These are phyloP conservation scores for Dacryopinax primogenitus DNA, from an alignment of 768 basidiomycete species.

Conservation along the genomic window DNA sequence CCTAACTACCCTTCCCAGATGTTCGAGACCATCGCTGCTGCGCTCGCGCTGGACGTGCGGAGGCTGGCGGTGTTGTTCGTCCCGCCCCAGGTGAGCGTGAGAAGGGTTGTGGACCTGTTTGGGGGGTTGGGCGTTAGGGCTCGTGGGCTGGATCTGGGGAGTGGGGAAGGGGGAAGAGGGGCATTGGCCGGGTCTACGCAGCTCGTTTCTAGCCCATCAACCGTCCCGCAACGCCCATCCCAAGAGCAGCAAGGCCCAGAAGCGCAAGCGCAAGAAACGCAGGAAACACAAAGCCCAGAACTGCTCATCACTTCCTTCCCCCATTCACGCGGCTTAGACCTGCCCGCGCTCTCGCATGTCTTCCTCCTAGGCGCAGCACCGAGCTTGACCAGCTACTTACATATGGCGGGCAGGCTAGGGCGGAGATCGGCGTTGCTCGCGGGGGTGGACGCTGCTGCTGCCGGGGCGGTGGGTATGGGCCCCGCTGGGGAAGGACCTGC, in stretches of 20 bases:
- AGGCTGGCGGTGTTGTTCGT: slow-evolving; percentile 54
- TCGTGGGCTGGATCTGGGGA: slow-evolving; percentile 42
- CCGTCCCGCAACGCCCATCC: too few relatives aligned
- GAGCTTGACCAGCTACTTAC: slow-evolving; percentile 43
- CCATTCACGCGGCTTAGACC: slow-evolving; percentile 58
- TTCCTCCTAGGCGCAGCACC: slow-evolving; percentile 55
- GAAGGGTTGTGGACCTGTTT: slow-evolving; percentile 51
- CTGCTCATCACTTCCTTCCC: slow-evolving; percentile 58
- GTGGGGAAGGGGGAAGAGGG: slow-evolving; percentile 29
- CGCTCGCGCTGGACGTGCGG: slow-evolving; percentile 63
- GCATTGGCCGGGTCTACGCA: not conserved
- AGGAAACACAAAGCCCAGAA: slow-evolving; percentile 39
- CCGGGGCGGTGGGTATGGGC: too few relatives aligned
- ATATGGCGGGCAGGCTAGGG: slow-evolving; percentile 63
- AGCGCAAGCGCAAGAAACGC: slow-evolving; percentile 20
- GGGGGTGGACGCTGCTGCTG: too few relatives aligned
- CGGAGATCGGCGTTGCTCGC: too few relatives aligned
- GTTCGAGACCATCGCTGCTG: slow-evolving; percentile 55
- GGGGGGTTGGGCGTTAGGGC: slow-evolving; percentile 55
- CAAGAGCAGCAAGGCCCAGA: slow-evolving; percentile 2
- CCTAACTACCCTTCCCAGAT: slow-evolving; percentile 29
- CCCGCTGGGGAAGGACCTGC: slow-evolving; percentile 39
- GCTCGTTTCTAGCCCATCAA: too few relatives aligned
- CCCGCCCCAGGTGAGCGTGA: slow-evolving; percentile 47
- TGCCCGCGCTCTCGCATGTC: slow-evolving; percentile 59